A percentile compares a stretch with the other conserved stretches of the same genome.
These are phyloP conservation scores for Guadua angustifolia DNA, from an alignment of 176 grass and related monocot species.

Conservation along the genomic window DNA sequence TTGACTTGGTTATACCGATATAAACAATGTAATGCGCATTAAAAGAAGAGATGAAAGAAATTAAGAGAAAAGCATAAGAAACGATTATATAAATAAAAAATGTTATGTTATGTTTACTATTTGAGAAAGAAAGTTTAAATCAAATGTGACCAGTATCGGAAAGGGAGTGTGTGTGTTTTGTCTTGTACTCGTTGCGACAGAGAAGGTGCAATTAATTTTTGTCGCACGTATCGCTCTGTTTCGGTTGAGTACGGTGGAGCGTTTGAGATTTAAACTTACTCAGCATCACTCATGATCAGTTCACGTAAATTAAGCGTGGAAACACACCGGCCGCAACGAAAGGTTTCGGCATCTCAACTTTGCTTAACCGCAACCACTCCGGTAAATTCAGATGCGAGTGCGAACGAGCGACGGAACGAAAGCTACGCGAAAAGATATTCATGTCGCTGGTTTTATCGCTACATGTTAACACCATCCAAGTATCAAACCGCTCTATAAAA, in stretches of 20 bases:
- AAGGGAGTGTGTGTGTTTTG: background rate
- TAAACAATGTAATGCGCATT: no score
- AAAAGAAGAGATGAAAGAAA: no score
- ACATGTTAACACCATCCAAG: background rate
- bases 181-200: background rate
- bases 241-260: constrained; percentile 25
- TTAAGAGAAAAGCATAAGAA: no score
- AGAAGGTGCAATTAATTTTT: background rate
- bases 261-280: background rate
- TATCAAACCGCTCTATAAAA: constrained; percentile 27
- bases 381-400: constrained; percentile 40
- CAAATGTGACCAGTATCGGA: no score
- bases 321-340: background rate
- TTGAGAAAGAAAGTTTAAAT: no score
- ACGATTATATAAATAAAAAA: no score
- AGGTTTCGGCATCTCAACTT: constrained; percentile 2
- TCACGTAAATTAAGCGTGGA: background rate
- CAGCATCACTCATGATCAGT: background rate
- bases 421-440: background rate
- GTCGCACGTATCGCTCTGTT: constrained; percentile 24
- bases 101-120: no score
- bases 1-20: no score
- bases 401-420: constrained; percentile 39
- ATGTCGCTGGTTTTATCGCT: background rate
- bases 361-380: background rate